Conservation (phyloP, 2,329 filamentous ascomycete genomes). For the Ophiostoma piceae region DNA sequence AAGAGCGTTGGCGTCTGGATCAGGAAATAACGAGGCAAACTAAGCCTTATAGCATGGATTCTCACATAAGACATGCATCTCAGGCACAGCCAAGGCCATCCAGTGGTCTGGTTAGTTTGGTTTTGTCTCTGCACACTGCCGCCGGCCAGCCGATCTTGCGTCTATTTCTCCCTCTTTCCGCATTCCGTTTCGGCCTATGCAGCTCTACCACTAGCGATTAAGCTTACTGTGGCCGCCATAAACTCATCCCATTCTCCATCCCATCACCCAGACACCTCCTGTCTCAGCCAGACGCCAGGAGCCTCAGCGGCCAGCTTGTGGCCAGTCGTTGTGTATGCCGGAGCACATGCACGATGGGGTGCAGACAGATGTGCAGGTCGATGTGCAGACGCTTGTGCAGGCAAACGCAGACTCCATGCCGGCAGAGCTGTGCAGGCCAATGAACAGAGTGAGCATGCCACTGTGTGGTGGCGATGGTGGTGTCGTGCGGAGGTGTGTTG, state of each 20-base stretch:
- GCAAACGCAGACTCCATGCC: neutral
- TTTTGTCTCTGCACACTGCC: neutral
- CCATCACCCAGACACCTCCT: neutral
- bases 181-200: neutral
- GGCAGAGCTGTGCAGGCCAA: conserved; percentile 4
- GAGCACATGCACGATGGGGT: neutral
- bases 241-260: neutral
- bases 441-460: neutral
- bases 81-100: neutral
- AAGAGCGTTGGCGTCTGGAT: neutral
- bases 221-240: neutral
- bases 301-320: neutral
- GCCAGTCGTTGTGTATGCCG: neutral
- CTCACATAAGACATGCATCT: conserved; percentile 4
- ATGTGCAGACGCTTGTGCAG: neutral
- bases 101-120: neutral
- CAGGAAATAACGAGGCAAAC: neutral
- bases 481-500: conserved; percentile 5
- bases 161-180: neutral
- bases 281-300: conserved; percentile 10
- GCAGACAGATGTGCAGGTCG: neutral
- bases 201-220: neutral
- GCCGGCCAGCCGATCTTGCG: neutral
- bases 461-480: neutral
- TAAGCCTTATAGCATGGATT: neutral